A percentile compares a stretch with the other conserved stretches of the same genome.
These are phyloP conservation scores for Lactarius evosmus DNA, from an alignment of 768 basidiomycete genomes.

Conservation along the genomic window DNA sequence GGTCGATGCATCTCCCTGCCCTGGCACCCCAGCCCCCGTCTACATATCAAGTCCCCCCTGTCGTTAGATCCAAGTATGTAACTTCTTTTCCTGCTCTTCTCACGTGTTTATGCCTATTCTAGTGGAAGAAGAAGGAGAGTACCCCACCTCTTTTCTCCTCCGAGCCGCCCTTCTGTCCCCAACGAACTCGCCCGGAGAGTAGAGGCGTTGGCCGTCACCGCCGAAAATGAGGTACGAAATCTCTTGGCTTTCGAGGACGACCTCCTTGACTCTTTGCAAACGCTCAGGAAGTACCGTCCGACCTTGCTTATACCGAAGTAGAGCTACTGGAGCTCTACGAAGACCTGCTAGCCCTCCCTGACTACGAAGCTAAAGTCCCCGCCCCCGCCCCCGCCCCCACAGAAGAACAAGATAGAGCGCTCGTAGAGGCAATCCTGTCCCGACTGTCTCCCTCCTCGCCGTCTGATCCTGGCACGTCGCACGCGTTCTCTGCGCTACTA, in stretches of 20 bases:
- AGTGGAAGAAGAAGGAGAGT: slow-evolving; percentile 4
- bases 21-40: slow-evolving; percentile 1
- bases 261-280: not conserved
- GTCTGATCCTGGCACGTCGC: not conserved
- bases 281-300: slow-evolving; percentile 2
- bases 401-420: slow-evolving; percentile 19
- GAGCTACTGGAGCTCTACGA: slow-evolving; percentile 42
- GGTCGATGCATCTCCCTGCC: slow-evolving; percentile 5
- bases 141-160: not conserved
- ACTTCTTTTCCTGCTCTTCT: no score
- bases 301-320: slow-evolving; percentile 35
- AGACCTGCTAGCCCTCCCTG: slow-evolving; percentile 38
- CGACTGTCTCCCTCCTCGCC: slow-evolving; percentile 5
- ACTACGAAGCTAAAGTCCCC: slow-evolving; percentile 15
- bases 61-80: not conserved
- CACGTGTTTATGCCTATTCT: not conserved
- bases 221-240: slow-evolving; percentile 5
- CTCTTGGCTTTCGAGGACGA: not conserved
- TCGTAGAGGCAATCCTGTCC: slow-evolving; percentile 37
- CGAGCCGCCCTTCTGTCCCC: not conserved
- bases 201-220: slow-evolving; percentile 18
- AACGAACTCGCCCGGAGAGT: slow-evolving; percentile 22
- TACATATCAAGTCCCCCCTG: not conserved
- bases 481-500: slow-evolving; percentile 15
- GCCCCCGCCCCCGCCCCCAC: slow-evolving; percentile 16